Conservation (phyloP, 352 stramenopile genomes). For the Phytophthora crassamura region DNA sequence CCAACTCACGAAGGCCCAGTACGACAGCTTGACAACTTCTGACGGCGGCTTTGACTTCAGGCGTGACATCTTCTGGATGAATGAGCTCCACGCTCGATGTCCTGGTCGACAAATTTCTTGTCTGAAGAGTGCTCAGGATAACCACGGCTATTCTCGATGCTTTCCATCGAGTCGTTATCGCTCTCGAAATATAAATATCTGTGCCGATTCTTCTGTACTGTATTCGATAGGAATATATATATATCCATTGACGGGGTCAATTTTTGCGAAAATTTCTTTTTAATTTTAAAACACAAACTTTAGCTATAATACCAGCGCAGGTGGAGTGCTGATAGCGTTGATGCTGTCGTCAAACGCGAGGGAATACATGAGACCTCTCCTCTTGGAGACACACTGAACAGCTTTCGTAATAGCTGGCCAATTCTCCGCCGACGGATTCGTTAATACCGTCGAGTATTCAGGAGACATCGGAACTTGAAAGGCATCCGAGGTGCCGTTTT, state of each 20-base stretch:
- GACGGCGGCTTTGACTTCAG: not conserved
- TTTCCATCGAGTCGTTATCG: too few species aligned
- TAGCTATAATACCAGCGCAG: not conserved
- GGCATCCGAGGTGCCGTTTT: not conserved
- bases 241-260: too few species aligned
- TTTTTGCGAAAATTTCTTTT: too few species aligned
- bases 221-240: not conserved
- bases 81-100: too few species aligned
- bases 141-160: too few species aligned
- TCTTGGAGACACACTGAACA: not conserved
- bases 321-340: slow-evolving; percentile 12
- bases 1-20: not conserved
- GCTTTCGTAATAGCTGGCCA: slow-evolving; percentile 4
- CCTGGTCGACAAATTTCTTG: too few species aligned
- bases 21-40: slow-evolving; percentile 2
- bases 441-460: slow-evolving; percentile 17
- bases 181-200: too few species aligned
- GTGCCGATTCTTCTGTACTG: too few species aligned
- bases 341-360: slow-evolving; percentile 23
- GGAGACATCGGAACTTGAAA: slow-evolving; percentile 6
- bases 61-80: not conserved
- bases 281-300: too few species aligned
- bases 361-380: slow-evolving; percentile 5
- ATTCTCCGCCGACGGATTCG: slow-evolving; percentile 14
- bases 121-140: too few species aligned